Evolutionary conservation across 257 asterid genomes (phyloP).

Genomic region (Solanum ossicruentum): DNA sequence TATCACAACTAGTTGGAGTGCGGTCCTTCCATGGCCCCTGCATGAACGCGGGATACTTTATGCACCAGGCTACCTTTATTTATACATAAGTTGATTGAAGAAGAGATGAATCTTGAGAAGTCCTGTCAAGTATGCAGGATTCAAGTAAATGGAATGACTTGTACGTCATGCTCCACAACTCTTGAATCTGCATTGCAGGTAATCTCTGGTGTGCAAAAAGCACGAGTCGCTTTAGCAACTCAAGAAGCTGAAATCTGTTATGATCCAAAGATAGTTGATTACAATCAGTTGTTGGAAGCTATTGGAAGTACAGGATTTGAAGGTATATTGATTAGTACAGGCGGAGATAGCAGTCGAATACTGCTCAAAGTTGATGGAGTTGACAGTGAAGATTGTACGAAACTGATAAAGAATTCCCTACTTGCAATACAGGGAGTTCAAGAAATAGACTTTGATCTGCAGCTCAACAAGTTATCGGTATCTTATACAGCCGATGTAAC

Average conservation of each 20-base stretch:
- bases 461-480: conserved; percentile 18
- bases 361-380: conserved; percentile 33
- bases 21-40: not conserved
- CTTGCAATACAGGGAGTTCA: conserved; percentile 32
- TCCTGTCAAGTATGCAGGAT: conserved; percentile 26
- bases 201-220: conserved; percentile 32
- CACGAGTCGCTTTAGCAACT: conserved; percentile 31
- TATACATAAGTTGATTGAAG: conserved; percentile 16
- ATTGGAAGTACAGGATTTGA: conserved; percentile 39
- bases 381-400: conserved; percentile 13
- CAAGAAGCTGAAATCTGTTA: conserved; percentile 32
- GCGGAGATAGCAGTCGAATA: conserved; percentile 16
- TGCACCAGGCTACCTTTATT: not conserved
- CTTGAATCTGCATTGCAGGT: conserved; percentile 34
- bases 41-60: accelerated
- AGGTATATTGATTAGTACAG: conserved; percentile 25
- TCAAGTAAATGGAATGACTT: conserved; percentile 33
- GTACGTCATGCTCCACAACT: conserved; percentile 46
- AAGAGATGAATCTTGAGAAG: conserved; percentile 12
- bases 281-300: conserved; percentile 18
- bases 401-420: conserved; percentile 19
- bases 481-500: conserved; percentile 35
- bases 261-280: conserved; percentile 24
- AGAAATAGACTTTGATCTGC: conserved; percentile 12
- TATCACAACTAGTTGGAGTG: not conserved